Conservation (phyloP, 2,329 filamentous ascomycete genomes). For the Nannizziopsis barbatae region DNA sequence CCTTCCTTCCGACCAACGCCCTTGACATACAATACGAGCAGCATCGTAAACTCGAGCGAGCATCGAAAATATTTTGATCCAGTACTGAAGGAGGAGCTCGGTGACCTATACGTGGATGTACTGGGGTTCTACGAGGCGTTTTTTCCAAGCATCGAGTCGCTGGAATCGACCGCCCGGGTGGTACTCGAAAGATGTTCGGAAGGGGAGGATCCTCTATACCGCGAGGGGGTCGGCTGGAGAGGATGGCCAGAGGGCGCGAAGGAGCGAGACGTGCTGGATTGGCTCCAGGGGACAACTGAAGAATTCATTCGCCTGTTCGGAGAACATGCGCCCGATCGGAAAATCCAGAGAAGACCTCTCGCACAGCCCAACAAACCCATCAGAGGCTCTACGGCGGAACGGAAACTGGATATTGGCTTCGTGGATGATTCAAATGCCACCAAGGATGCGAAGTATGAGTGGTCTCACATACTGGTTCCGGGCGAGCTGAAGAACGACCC, state of each 20-base stretch:
- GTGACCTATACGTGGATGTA: too few species aligned
- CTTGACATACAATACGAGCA: too few species aligned
- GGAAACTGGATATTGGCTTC: slow-evolving; percentile 30
- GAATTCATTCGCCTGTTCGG: slow-evolving; percentile 13
- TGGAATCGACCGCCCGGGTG: too few species aligned
- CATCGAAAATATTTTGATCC: too few species aligned
- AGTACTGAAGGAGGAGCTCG: too few species aligned
- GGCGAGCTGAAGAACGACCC: slow-evolving; percentile 34
- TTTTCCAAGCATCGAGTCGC: too few species aligned
- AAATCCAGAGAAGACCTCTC: too few species aligned
- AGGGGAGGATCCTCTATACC: slow-evolving; percentile 20
- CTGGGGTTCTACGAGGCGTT: too few species aligned
- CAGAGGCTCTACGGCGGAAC: slow-evolving; percentile 23
- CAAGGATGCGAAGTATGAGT: neutral
- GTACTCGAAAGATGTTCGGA: slow-evolving; percentile 11
- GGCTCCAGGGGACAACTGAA: slow-evolving; percentile 15
- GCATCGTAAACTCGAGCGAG: too few species aligned
- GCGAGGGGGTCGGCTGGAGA: slow-evolving; percentile 19
- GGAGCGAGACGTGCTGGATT: slow-evolving; percentile 21
- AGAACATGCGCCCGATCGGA: slow-evolving; percentile 12
- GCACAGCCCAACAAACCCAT: slow-evolving; percentile 20
- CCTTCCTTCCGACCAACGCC: too few species aligned
- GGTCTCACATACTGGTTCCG: slow-evolving; percentile 2
- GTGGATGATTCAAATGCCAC: slow-evolving; percentile 19
- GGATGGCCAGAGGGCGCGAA: slow-evolving; percentile 22